phyloP scores from a whole-genome alignment of 179 eudicot genomes.

The Carnegiea gigantea region DNA sequence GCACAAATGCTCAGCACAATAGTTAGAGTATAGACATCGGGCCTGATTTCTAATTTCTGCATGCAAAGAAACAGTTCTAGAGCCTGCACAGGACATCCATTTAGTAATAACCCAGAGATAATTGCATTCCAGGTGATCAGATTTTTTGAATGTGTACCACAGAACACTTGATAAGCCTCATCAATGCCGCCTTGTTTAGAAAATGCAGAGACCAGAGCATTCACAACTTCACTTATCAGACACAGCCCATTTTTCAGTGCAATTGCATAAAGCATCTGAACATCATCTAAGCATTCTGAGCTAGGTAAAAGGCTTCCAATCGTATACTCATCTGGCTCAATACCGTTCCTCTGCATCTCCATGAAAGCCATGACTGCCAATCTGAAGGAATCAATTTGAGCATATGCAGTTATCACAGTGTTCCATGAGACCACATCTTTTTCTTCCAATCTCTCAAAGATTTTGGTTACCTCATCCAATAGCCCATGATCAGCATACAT shows the following conservation, averaged over 20 bases:
- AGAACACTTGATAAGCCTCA: conserved; percentile 51
- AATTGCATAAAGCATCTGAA: conserved; percentile 52
- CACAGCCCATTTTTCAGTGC: conserved; percentile 52
- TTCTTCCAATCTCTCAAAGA: conserved; percentile 47
- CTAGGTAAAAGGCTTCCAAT: conserved; percentile 59
- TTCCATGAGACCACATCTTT: conserved; percentile 83
- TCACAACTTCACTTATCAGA: conserved; percentile 50
- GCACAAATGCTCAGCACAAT: conserved; percentile 64
- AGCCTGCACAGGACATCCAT: conserved; percentile 47
- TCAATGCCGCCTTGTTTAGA: conserved; percentile 45
- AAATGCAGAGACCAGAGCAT: conserved; percentile 69
- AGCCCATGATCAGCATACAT: conserved; percentile 63
- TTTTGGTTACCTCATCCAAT: conserved; percentile 31
- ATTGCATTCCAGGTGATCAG: conserved; percentile 76
- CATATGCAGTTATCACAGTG: conserved; percentile 62
- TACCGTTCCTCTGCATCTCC: conserved; percentile 56
- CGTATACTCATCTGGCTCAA: conserved; percentile 72
- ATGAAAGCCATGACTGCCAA: conserved; percentile 43
- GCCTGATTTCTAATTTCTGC: conserved; percentile 33
- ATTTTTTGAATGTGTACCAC: conserved; percentile 38
- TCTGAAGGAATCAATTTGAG: conserved; percentile 35
- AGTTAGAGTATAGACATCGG: conserved; percentile 56
- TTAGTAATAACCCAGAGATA: conserved; percentile 56
- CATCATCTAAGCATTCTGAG: conserved; percentile 34
- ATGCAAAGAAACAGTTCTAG: conserved; percentile 51